Conservation (phyloP, 2,329 filamentous ascomycete species). For the Aspergillus spinulosporus region DNA sequence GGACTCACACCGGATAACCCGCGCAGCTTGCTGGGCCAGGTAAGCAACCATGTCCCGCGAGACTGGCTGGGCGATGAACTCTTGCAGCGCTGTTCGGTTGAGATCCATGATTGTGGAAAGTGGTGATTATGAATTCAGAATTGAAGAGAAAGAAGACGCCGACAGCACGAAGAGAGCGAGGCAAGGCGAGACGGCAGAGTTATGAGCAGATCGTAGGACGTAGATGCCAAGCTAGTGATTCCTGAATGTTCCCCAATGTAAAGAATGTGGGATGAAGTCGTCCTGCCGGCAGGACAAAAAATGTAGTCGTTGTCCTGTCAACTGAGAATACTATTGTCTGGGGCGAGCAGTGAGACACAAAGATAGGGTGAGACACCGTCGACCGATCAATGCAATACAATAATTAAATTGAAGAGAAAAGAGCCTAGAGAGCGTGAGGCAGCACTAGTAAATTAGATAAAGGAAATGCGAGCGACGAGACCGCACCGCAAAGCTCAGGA, state of each 20-base stretch:
- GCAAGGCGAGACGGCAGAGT: constrained; percentile 6
- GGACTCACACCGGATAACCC: constrained; percentile 53
- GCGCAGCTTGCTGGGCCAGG: constrained; percentile 48
- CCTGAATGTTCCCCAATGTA: constrained; percentile 9
- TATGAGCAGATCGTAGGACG: constrained; percentile 7
- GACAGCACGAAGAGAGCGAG: constrained; percentile 2
- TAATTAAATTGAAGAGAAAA: constrained; percentile 10
- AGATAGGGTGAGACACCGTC: constrained; percentile 14
- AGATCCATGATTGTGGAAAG: constrained; percentile 24
- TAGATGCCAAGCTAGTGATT: constrained; percentile 3
- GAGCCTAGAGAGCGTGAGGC: constrained; percentile 19
- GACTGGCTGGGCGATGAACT: constrained; percentile 51
- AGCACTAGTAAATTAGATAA: constrained; percentile 14
- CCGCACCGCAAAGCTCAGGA: constrained; percentile 21
- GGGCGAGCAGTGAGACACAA: constrained; percentile 18
- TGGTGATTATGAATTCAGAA: constrained; percentile 5
- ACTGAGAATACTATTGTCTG: constrained; percentile 14
- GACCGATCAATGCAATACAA: constrained; percentile 9
- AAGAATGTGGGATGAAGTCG: constrained; percentile 21
- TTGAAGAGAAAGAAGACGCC: constrained; percentile 3
- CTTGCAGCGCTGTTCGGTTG: constrained; percentile 49
- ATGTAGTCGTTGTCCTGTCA: constrained; percentile 21
- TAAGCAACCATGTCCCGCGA: constrained; percentile 51
- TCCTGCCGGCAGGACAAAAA: constrained; percentile 35
- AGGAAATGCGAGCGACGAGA: constrained; percentile 18